These are phyloP conservation scores for Emmonsiellopsis sp. DNA, from an alignment of 2,329 filamentous ascomycete species.

Conservation along the genomic window DNA sequence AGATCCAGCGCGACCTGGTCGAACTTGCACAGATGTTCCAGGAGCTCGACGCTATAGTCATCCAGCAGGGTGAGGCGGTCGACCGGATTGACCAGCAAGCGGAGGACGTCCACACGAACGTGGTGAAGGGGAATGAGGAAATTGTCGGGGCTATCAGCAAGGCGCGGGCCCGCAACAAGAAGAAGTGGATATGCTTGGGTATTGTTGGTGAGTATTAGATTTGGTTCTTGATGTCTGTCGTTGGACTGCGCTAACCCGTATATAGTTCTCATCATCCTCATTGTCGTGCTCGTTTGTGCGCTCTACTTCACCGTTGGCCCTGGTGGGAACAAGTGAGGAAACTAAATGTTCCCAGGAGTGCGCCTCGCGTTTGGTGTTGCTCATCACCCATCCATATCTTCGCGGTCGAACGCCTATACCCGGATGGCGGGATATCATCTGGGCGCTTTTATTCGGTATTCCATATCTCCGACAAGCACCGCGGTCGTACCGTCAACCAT, in stretches of 20 bases:
- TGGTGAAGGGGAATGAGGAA: constrained; percentile 75
- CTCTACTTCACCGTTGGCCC: constrained; percentile 18
- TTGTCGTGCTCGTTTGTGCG: constrained; percentile 40
- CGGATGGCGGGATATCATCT: too few relatives aligned
- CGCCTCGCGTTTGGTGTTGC: neutral
- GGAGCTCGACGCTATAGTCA: constrained; percentile 75
- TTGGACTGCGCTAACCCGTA: neutral
- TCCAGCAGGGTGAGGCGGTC: constrained; percentile 76
- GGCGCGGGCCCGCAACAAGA: constrained; percentile 68
- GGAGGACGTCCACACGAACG: constrained; percentile 74
- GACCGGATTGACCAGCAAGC: constrained; percentile 76
- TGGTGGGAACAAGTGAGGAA: constrained; percentile 12
- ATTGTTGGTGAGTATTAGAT: constrained; percentile 49
- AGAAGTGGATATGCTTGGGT: constrained; percentile 94
- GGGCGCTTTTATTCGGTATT: too few relatives aligned
- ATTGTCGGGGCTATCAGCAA: constrained; percentile 74
- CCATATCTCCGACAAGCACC: too few relatives aligned
- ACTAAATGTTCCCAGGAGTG: neutral
- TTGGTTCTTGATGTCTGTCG: neutral
- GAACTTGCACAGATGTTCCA: constrained; percentile 82
- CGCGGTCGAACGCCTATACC: too few relatives aligned
- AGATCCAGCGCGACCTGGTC: constrained; percentile 84
- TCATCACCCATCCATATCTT: too few relatives aligned
- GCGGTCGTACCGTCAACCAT: too few relatives aligned
- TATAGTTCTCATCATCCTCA: constrained; percentile 44